Base-by-base conservation (phyloP, 2,329 filamentous ascomycete species). In the Pseudogymnoascus sp. region DNA sequence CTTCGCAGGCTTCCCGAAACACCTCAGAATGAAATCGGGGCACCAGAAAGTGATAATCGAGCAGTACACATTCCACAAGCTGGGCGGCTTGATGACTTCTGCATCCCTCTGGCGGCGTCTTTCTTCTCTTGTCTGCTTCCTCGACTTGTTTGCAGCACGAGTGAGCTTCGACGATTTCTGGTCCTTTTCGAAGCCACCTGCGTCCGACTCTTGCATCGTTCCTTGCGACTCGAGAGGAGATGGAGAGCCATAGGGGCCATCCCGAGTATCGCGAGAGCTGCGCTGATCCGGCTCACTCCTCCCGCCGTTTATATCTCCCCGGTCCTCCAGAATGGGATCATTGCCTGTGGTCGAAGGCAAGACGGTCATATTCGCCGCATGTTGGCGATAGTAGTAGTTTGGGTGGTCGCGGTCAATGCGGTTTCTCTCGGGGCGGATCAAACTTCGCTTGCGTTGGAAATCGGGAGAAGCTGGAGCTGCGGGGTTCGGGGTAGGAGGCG, bases 31-130 rank as follows among this genome's bases (percentile, higher is more conserved):
- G 64, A 93, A 89, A 71, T 91, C 87, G 0, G 94, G 94, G 62
- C 85, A 89, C 92, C 94, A 97, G 70, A 97, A 97, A 0, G 94
- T 99, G 66, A 99, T 77, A 65, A 96, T 84, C 57, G 89, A 88
- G 75, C 94, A 99, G 77, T 99, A 99, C 3, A 95, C 87, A 69
- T 91, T 95, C 94, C 94, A 99, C 37, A 95, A 75, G 70, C 89
- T 96, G 0, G 91, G 91, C 2, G 93, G 90, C 2, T 85, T 83
- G 58, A 90, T 80, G 20, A 39, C 57, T 62, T 88, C 83, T 64
- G 81, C 72, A 61, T 83, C 80, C 71, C 85, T 83, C 68, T 84
- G 78, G 33, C 78, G 77, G 68, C 78, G 76, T 66, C 77, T 82
- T 67, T 86, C 69, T 30, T 78, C 76, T 69, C 90, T 87, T 4